Evolutionary conservation across 140 eudicot genomes (phyloP).

Genomic region (Senecio squalidus): DNA sequence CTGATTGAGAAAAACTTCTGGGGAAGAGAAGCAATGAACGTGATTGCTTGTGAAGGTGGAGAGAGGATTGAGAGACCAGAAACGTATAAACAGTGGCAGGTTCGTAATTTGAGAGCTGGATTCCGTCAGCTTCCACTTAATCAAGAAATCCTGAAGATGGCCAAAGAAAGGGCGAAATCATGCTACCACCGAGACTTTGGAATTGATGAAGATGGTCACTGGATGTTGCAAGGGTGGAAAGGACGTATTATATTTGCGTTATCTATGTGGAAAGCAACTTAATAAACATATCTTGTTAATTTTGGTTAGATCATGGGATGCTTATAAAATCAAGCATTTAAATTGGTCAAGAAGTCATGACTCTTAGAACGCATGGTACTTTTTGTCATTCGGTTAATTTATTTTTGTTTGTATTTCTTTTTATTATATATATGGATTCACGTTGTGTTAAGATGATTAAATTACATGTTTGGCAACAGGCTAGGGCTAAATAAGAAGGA

Average conservation of each 20-base stretch:
- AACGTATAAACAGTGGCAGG: slow-evolving; percentile 92
- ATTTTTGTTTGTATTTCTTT: neutral
- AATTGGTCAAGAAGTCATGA: slow-evolving; percentile 9
- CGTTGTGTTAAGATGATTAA: neutral
- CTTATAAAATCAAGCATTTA: slow-evolving; percentile 1
- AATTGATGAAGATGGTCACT: slow-evolving; percentile 76
- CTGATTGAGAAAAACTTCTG: slow-evolving; percentile 58
- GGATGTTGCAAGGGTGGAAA: slow-evolving; percentile 98
- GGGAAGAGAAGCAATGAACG: slow-evolving; percentile 87
- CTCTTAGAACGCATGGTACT: slow-evolving; percentile 21
- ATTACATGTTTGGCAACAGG: slow-evolving; percentile 12
- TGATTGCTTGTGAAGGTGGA: slow-evolving; percentile 80
- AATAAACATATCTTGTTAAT: slow-evolving; percentile 7
- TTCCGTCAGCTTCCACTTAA: slow-evolving; percentile 63
- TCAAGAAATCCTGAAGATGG: slow-evolving; percentile 56
- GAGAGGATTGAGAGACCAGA: slow-evolving; percentile 95
- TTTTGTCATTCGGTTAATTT: neutral
- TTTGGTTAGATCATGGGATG: neutral
- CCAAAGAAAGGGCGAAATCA: slow-evolving; percentile 44
- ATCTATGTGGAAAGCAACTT: slow-evolving; percentile 57
- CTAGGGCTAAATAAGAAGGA: slow-evolving; percentile 23
- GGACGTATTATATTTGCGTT: slow-evolving; percentile 69
- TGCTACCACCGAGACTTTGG: slow-evolving; percentile 67
- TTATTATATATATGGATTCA: neutral
- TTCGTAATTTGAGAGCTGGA: slow-evolving; percentile 59